A percentile compares a stretch with the other conserved stretches of the same genome.
These are phyloP conservation scores for Toxicodendron radicans DNA, from an alignment of 345 rosid genomes.

Conservation along the genomic window DNA sequence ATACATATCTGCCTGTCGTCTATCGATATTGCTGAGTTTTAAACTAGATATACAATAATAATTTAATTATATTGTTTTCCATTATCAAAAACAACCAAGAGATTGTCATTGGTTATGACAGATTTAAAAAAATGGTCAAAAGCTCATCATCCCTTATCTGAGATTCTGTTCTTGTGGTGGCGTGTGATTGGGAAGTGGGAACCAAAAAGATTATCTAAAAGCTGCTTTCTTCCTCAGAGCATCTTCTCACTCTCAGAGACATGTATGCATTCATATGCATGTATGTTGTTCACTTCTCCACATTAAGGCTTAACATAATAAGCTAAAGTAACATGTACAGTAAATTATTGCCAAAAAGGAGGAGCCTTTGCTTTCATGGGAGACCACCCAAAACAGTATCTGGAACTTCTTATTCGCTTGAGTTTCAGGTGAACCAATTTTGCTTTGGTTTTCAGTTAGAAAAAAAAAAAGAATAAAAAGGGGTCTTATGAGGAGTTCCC, in stretches of 20 bases:
- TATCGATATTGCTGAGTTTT: slow-evolving; percentile 32
- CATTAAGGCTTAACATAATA: slow-evolving; percentile 5
- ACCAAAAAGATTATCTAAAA: slow-evolving; percentile 46
- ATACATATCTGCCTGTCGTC: slow-evolving; percentile 37
- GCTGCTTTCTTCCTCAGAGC: slow-evolving; percentile 52
- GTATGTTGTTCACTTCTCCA: slow-evolving; percentile 24
- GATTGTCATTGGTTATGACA: slow-evolving; percentile 29
- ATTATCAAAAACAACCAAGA: slow-evolving; percentile 24
- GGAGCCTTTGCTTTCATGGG: slow-evolving; percentile 12
- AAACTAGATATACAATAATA: slow-evolving; percentile 23
- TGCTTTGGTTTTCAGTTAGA: slow-evolving; percentile 21
- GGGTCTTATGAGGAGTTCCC: slow-evolving; percentile 12
- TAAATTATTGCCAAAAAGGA: not conserved
- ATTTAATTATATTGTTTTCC: not conserved
- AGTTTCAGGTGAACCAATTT: slow-evolving; percentile 6
- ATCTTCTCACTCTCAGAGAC: slow-evolving; percentile 35
- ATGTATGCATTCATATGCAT: slow-evolving; percentile 24
- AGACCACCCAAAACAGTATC: slow-evolving; percentile 31
- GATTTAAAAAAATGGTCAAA: slow-evolving; percentile 31
- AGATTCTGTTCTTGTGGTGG: slow-evolving; percentile 71
- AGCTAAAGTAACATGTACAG: slow-evolving; percentile 20
- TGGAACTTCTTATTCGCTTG: slow-evolving; percentile 16
- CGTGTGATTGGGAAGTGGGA: slow-evolving; percentile 55
- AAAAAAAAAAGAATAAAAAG: slow-evolving; percentile 19
- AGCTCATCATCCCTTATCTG: slow-evolving; percentile 49